phyloP scores from a whole-genome alignment of 2,329 filamentous ascomycete genomes.

The Cordyceps tenuipes region DNA sequence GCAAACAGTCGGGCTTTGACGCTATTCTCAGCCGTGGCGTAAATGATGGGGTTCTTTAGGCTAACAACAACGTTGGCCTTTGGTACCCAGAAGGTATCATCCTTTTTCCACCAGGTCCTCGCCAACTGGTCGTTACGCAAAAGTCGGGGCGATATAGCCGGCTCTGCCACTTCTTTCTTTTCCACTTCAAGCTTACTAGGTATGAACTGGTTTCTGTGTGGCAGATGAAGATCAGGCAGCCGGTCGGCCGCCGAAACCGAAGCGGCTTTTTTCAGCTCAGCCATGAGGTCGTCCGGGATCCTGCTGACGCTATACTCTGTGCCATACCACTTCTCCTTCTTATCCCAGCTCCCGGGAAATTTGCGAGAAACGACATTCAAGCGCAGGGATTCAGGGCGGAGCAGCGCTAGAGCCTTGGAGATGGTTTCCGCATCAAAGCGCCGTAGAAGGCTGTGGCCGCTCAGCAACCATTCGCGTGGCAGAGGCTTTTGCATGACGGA shows the following conservation, averaged over 20 bases:
- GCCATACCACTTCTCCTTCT: slow-evolving; percentile 95
- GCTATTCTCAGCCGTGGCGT: slow-evolving; percentile 66
- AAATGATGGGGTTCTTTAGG: slow-evolving; percentile 70
- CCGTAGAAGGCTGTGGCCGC: slow-evolving; percentile 65
- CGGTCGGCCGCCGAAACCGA: slow-evolving; percentile 49
- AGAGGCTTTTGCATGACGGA: slow-evolving; percentile 86
- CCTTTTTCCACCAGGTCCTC: slow-evolving; percentile 95
- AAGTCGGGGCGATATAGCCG: slow-evolving; percentile 65
- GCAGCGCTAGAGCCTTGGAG: slow-evolving; percentile 59
- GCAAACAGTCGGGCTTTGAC: slow-evolving; percentile 75
- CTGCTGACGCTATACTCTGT: slow-evolving; percentile 84
- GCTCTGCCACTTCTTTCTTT: slow-evolving; percentile 78
- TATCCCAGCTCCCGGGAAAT: slow-evolving; percentile 74
- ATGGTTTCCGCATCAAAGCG: slow-evolving; percentile 77
- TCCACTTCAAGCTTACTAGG: slow-evolving; percentile 89
- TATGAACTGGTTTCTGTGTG: slow-evolving; percentile 92
- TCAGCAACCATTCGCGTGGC: slow-evolving; percentile 80
- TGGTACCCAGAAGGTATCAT: slow-evolving; percentile 96
- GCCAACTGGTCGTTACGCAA: slow-evolving; percentile 76
- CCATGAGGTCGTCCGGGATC: slow-evolving; percentile 67
- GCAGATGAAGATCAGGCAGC: slow-evolving; percentile 68
- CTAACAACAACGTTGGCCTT: slow-evolving; percentile 82
- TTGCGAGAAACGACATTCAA: slow-evolving; percentile 76
- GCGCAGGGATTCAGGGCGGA: slow-evolving; percentile 84
- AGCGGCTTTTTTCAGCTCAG: slow-evolving; percentile 58